Percentiles rank a stretch among this genome's conserved stretches.
Evolutionary conservation across 2,329 filamentous ascomycete genomes (phyloP).

Genomic region (Macrophomina phaseolina): DNA sequence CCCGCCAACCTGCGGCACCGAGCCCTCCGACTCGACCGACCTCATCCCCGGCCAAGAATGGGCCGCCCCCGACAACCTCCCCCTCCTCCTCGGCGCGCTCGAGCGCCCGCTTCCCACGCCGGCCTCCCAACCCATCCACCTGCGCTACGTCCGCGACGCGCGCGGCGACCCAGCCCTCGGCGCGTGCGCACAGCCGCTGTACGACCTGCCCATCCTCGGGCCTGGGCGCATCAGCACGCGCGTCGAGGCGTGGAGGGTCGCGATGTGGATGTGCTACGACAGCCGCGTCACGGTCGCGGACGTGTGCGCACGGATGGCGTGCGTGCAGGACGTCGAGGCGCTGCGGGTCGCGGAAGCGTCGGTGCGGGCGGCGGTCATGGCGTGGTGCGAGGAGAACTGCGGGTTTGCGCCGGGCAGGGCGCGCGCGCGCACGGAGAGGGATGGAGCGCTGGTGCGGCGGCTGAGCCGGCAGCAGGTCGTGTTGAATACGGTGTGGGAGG

Average conservation of each 20-base stretch:
- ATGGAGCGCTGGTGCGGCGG: not conserved
- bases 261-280: conserved; percentile 16
- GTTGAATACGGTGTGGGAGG: not conserved
- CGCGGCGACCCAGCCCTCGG: not conserved
- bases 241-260: conserved; percentile 3
- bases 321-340: not conserved
- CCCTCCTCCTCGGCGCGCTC: not conserved
- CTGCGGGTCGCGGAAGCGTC: not conserved
- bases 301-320: not conserved
- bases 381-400: not conserved
- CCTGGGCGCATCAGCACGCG: not conserved
- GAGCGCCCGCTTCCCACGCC: not conserved
- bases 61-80: not conserved
- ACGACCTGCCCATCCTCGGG: not conserved
- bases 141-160: no score
- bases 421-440: not conserved
- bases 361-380: not conserved
- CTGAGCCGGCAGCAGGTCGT: not conserved
- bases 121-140: no score
- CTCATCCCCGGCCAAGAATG: not conserved
- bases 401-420: not conserved
- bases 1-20: not conserved
- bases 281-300: not conserved
- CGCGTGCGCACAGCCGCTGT: not conserved
- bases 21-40: not conserved